phyloP scores from a whole-genome alignment of 352 stramenopile species.

The Phytophthora crassamura region DNA sequence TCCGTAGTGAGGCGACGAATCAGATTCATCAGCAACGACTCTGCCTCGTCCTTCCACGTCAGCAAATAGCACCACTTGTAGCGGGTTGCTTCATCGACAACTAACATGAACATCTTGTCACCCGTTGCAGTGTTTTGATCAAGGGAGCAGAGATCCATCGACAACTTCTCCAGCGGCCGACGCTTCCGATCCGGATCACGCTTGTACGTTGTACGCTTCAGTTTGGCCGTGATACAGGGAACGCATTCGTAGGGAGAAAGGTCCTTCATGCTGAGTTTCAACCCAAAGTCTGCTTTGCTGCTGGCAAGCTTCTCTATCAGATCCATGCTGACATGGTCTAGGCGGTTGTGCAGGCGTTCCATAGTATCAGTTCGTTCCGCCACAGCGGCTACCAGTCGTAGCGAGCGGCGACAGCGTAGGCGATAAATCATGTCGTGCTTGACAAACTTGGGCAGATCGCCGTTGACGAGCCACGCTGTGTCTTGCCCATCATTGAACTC shows the following conservation, averaged over 20 bases:
- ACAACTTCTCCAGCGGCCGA: slow-evolving; percentile 9
- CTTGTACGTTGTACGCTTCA: slow-evolving; percentile 2
- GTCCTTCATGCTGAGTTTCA: slow-evolving; percentile 17
- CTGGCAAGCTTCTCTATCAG: slow-evolving; percentile 1
- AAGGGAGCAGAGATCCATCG: slow-evolving; percentile 13
- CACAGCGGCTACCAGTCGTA: not conserved
- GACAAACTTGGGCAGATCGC: slow-evolving; percentile 8
- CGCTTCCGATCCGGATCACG: not conserved
- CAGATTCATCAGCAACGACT: not conserved
- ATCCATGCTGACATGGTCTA: slow-evolving; percentile 19
- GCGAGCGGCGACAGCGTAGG: not conserved
- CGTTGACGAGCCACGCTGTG: slow-evolving; percentile 10
- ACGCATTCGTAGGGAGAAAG: slow-evolving; percentile 17
- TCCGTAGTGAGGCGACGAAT: slow-evolving; percentile 6
- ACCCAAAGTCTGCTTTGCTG: slow-evolving; percentile 16
- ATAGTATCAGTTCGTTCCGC: slow-evolving; percentile 9
- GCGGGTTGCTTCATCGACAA: slow-evolving; percentile 26
- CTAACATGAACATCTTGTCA: slow-evolving; percentile 18
- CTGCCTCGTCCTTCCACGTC: slow-evolving; percentile 5
- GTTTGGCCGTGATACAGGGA: slow-evolving; percentile 4
- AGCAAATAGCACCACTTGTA: slow-evolving; percentile 29
- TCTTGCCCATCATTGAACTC: slow-evolving; percentile 9
- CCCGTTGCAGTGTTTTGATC: slow-evolving; percentile 6
- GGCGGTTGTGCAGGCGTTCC: slow-evolving; percentile 16
- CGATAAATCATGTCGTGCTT: slow-evolving; percentile 21